Percentiles rank a stretch among this genome's conserved stretches.
Evolutionary conservation across 345 rosid species (phyloP).

Genomic region (sweet orange (Citrus sinensis)): DNA sequence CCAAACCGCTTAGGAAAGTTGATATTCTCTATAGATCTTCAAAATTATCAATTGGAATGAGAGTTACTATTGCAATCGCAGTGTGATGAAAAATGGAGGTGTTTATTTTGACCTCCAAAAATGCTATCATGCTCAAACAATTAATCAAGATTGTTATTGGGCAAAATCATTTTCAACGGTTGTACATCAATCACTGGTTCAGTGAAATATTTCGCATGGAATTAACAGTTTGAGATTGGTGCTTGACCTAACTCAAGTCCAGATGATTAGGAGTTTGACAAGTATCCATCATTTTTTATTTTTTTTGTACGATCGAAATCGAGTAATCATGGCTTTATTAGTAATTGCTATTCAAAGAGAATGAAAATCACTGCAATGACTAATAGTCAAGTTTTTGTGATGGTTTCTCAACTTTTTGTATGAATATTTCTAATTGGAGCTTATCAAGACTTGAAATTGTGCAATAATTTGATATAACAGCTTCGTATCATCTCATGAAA

Average conservation of each 20-base stretch:
- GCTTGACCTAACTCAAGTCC: neutral
- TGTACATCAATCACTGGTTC: neutral
- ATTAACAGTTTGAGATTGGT: neutral
- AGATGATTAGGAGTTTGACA: neutral
- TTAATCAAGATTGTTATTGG: neutral
- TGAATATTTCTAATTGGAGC: neutral
- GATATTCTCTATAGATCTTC: too few relatives aligned
- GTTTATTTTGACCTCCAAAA: neutral
- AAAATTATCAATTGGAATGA: neutral
- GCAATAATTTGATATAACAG: neutral
- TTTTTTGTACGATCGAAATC: neutral
- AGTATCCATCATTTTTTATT: neutral
- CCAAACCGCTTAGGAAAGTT: too few relatives aligned
- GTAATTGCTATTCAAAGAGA: neutral
- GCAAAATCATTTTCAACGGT: neutral
- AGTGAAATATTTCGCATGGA: neutral
- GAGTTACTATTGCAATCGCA: neutral
- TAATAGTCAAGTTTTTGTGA: neutral
- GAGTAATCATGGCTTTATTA: neutral
- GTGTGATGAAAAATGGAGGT: neutral
- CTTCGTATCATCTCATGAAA: neutral
- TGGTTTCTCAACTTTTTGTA: neutral
- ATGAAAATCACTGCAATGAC: neutral
- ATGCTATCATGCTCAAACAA: neutral
- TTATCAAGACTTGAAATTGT: neutral